phyloP scores from a whole-genome alignment of 2,329 filamentous ascomycete genomes.

The Thielaviopsis ethacetica region DNA sequence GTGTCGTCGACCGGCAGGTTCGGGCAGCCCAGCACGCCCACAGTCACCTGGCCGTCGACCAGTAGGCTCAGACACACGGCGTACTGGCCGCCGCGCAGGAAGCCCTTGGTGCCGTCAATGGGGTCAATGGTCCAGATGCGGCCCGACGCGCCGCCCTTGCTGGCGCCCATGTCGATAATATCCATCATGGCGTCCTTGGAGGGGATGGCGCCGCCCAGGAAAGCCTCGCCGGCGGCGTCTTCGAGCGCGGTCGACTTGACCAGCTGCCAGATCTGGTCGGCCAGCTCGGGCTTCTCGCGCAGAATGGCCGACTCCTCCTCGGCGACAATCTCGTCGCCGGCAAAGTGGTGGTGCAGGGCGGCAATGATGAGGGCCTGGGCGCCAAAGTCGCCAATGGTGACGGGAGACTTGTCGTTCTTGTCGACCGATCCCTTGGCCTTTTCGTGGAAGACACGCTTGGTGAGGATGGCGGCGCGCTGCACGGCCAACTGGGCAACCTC shows the following conservation, averaged over 20 bases:
- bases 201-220: constrained; percentile 52
- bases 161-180: constrained; percentile 51
- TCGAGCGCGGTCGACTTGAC: constrained; percentile 50
- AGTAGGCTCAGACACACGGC: constrained; percentile 86
- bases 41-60: constrained; percentile 83
- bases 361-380: constrained; percentile 92
- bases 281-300: constrained; percentile 51
- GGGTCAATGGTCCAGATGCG: constrained; percentile 94
- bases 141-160: constrained; percentile 53
- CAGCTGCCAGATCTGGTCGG: constrained; percentile 61
- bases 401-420: constrained; percentile 90
- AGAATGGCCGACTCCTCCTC: constrained; percentile 84
- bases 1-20: constrained; percentile 79
- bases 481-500: constrained; percentile 75
- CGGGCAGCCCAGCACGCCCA: constrained; percentile 87
- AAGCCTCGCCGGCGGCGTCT: constrained; percentile 39
- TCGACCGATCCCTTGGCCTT: constrained; percentile 79
- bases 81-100: constrained; percentile 90
- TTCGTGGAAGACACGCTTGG: constrained; percentile 46
- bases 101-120: constrained; percentile 95
- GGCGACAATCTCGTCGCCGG: constrained; percentile 76
- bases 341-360: constrained; percentile 80
- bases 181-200: constrained; percentile 50
- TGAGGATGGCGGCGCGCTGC: constrained; percentile 50
- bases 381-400: constrained; percentile 95